These are phyloP conservation scores for Cucumis variabilis DNA, from an alignment of 331 rosid genomes.

Conservation along the genomic window DNA sequence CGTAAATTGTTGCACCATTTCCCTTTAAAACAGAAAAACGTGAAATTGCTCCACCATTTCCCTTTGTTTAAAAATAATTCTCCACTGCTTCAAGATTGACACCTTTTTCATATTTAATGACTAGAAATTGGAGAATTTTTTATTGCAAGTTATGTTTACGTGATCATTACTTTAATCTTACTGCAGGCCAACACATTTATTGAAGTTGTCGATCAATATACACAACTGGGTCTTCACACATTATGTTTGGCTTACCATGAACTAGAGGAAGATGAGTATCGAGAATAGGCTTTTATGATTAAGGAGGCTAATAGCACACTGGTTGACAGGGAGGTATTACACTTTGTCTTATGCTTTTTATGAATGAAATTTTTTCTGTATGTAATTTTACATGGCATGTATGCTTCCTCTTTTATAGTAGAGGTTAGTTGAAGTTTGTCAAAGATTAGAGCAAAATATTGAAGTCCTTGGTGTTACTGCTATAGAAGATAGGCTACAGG, in stretches of 20 bases:
- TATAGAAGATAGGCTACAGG: slow-evolving; percentile 97
- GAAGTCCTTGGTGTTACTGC: slow-evolving; percentile 98
- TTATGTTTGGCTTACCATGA: slow-evolving; percentile 96
- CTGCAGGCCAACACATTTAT: slow-evolving; percentile 85
- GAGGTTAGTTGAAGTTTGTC: slow-evolving; percentile 97
- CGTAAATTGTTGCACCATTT: background rate
- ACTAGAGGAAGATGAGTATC: slow-evolving; percentile 79
- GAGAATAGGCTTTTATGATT: slow-evolving; percentile 91
- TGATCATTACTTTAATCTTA: too few species aligned
- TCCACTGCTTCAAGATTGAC: background rate
- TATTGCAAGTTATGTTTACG: background rate
- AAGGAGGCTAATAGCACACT: slow-evolving; percentile 94
- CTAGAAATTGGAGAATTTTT: background rate
- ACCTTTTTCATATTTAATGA: background rate
- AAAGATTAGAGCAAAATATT: slow-evolving; percentile 83
- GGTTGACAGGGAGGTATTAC: slow-evolving; percentile 96
- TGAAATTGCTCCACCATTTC: background rate
- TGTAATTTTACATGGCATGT: slow-evolving; percentile 10
- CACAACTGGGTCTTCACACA: slow-evolving; percentile 93
- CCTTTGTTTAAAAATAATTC: background rate
- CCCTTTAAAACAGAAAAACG: background rate
- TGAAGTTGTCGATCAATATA: slow-evolving; percentile 95
- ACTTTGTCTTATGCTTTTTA: slow-evolving; percentile 27
- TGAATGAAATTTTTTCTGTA: background rate
- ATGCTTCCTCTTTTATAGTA: slow-evolving; percentile 63